Evolutionary conservation across 768 basidiomycete genomes (phyloP), one percentile per base, ranked within the genome.

Genomic region (Phylloporus rhodoxanthus): DNA sequence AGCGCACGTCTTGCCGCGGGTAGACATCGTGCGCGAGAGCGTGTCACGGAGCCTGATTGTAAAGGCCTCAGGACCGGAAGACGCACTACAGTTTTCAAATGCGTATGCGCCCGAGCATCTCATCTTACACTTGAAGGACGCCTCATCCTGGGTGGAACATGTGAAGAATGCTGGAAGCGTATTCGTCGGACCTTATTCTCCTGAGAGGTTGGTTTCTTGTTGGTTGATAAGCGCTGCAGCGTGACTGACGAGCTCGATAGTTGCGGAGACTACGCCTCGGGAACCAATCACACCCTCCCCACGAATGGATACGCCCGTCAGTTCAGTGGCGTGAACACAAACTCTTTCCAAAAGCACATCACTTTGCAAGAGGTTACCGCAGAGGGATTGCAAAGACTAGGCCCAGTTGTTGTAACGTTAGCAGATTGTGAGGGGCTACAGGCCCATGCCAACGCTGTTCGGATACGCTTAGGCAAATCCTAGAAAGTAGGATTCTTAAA

Each of bases 51-150:
- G 90, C 65, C 76, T 97, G 59, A 96, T 95, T 57, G 87, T 97
- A 55, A 81, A 82, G 60, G 76, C 79, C 19, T 58, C 71, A 19
- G 76, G 77, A 7, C 69, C 87, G 2, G 77, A 85, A 30, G 84
- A 93, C 62, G 96, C 91, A 8, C 73, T 98, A 46, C 69, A 65
- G 8, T 98, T 98, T 72, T 91, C 88, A 38, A 98, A 99, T 68
- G 93, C 94, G 61, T 99, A 99, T 62, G 95, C 96, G 5, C 96
- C 96, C 0, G 96, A 99, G 65, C 96, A 99, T 72, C 75, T 99
- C 52, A 96, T 99, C 60, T 69, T 99, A 47, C 93, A 98, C 68
- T 65, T 97, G 48, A 76, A 82, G 53, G 72, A 86, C 33, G 89
- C 94, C 1, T 70, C 74, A n/a, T 69, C 72, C 10, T 75, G 74